A percentile compares a stretch with the other conserved stretches of the same genome.
phyloP scores from a whole-genome alignment of 257 asterid species.

The Hygrophila difformis region DNA sequence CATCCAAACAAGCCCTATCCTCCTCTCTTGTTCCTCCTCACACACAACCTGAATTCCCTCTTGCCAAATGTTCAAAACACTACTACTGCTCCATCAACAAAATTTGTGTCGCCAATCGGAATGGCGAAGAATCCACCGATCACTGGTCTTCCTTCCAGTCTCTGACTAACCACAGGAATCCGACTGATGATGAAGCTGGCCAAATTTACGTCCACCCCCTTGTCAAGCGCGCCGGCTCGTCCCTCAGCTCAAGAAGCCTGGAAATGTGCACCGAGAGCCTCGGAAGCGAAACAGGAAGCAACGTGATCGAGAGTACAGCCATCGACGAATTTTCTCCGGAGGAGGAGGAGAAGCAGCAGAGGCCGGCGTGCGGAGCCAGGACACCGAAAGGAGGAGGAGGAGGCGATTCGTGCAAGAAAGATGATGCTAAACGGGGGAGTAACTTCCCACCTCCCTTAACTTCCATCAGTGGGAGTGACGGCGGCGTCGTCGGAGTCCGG shows the following conservation, averaged over 20 bases:
- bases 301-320: slow-evolving; percentile 20
- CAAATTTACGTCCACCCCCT: slow-evolving; percentile 46
- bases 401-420: slow-evolving; percentile 21
- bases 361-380: slow-evolving; percentile 7
- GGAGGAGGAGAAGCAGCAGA: slow-evolving; percentile 17
- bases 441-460: slow-evolving; percentile 73
- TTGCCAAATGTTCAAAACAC: too few species aligned
- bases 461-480: slow-evolving; percentile 38
- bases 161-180: background rate
- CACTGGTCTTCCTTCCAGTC: slow-evolving; percentile 32
- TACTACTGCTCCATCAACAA: too few species aligned
- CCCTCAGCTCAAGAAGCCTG: slow-evolving; percentile 43
- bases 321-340: slow-evolving; percentile 20
- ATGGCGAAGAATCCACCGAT: background rate
- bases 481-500: slow-evolving; percentile 38
- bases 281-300: slow-evolving; percentile 66
- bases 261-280: slow-evolving; percentile 90
- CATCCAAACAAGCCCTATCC: too few species aligned
- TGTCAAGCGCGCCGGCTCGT: slow-evolving; percentile 23
- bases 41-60: too few species aligned
- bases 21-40: too few species aligned
- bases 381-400: slow-evolving; percentile 16
- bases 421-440: background rate
- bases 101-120: too few species aligned
- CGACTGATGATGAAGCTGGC: background rate